Evolutionary conservation across 192 early-diverging fungal species (phyloP).

Genomic region (Backusella mclennaniae): DNA sequence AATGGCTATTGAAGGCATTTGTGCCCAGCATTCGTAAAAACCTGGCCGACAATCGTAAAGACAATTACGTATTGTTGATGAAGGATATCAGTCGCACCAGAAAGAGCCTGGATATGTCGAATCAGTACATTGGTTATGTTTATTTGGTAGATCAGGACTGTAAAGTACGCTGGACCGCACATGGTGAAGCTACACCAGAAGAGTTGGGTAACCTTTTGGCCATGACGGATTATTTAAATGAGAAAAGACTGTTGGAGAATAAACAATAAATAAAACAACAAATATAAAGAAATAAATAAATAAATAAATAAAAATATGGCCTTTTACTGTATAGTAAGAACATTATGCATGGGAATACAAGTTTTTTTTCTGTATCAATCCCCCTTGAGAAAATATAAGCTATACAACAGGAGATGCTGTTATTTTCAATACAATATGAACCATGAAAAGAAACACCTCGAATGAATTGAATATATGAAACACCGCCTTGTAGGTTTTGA

Average conservation of each 20-base stretch:
- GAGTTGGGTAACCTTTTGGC: constrained; percentile 43
- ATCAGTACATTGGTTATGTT: constrained; percentile 55
- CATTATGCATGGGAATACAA: not conserved
- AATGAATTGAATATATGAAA: not conserved
- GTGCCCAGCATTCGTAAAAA: constrained; percentile 47
- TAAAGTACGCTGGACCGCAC: constrained; percentile 57
- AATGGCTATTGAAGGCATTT: constrained; percentile 46
- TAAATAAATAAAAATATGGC: not conserved
- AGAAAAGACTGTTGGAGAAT: constrained; percentile 16
- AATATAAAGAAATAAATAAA: not conserved
- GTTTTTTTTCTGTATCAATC: too few relatives aligned
- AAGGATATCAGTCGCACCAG: constrained; percentile 47
- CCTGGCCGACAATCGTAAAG: constrained; percentile 38
- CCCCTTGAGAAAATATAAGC: not conserved
- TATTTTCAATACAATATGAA: too few relatives aligned
- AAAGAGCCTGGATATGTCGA: constrained; percentile 50
- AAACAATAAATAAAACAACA: not conserved
- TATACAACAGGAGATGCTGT: too few relatives aligned
- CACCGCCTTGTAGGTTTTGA: not conserved
- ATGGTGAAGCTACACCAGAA: constrained; percentile 42
- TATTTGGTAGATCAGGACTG: constrained; percentile 55
- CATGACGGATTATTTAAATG: constrained; percentile 32
- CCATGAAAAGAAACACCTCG: not conserved
- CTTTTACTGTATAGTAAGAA: too few relatives aligned
- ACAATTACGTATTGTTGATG: constrained; percentile 47